phyloP scores from a whole-genome alignment of 1,284 basidiomycete genomes.

The Fomitopsis betulina region DNA sequence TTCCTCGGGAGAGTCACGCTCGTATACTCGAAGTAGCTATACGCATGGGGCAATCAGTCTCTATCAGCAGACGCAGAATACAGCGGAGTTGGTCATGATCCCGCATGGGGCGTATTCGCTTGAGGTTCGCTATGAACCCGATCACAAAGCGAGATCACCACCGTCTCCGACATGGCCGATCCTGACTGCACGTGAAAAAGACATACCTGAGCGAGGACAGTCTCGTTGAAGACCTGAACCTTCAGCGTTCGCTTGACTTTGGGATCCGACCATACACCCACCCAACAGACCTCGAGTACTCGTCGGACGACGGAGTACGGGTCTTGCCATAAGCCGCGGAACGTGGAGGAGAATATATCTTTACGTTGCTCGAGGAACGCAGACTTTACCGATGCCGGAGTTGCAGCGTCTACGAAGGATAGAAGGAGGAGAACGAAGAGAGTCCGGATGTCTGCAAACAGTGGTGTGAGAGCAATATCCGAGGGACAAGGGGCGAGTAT shows the following conservation, averaged over 20 bases:
- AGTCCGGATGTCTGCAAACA: slow-evolving; percentile 61
- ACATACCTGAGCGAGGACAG: slow-evolving; percentile 55
- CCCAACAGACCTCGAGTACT: slow-evolving; percentile 64
- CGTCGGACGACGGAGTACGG: slow-evolving; percentile 49
- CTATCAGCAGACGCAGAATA: background rate
- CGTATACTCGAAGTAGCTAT: slow-evolving; percentile 69
- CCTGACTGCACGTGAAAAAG: background rate
- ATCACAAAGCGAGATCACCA: no score
- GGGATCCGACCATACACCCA: slow-evolving; percentile 64
- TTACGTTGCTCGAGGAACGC: slow-evolving; percentile 64
- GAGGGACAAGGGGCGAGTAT: background rate
- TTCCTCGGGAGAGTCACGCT: slow-evolving; percentile 48
- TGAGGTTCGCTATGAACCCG: no score
- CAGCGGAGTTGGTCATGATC: no score
- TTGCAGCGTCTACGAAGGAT: slow-evolving; percentile 54
- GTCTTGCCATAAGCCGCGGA: slow-evolving; percentile 66
- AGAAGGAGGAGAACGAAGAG: slow-evolving; percentile 64
- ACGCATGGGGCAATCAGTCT: background rate
- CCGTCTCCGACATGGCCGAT: background rate
- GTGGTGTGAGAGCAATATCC: background rate
- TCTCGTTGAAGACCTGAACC: slow-evolving; percentile 62
- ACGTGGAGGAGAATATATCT: slow-evolving; percentile 56
- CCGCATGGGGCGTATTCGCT: no score
- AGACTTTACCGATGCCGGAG: slow-evolving; percentile 47
- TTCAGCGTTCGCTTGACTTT: slow-evolving; percentile 69